These are phyloP conservation scores for Ophiostoma sp. DNA, from an alignment of 2,329 filamentous ascomycete genomes.

Conservation along the genomic window DNA sequence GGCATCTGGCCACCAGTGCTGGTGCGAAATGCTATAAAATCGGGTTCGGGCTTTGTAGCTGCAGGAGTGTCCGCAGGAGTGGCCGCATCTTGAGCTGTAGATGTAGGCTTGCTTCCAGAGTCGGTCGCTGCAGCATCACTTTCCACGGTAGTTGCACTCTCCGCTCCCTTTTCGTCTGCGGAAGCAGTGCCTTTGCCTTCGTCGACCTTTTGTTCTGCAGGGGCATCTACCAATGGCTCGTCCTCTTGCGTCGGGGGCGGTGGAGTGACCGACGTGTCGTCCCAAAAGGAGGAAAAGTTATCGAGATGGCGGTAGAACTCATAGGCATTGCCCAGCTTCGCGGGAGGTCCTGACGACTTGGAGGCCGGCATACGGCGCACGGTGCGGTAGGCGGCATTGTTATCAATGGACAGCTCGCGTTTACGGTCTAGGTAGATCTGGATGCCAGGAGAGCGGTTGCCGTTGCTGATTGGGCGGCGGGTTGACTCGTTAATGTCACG, in stretches of 20 bases:
- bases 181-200: neutral
- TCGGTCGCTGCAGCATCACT: neutral
- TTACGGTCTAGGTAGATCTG: constrained; percentile 55
- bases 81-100: neutral
- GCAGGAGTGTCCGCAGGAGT: neutral
- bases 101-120: neutral
- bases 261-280: constrained; percentile 47
- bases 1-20: constrained; percentile 53
- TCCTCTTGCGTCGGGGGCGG: constrained; percentile 28
- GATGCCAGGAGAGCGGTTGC: constrained; percentile 52
- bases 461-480: constrained; percentile 47
- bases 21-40: constrained; percentile 38
- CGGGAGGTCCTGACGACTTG: constrained; percentile 45
- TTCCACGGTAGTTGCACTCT: neutral
- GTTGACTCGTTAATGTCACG: constrained; percentile 46
- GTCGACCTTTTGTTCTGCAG: neutral
- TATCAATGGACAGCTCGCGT: constrained; percentile 51
- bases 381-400: constrained; percentile 56
- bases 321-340: constrained; percentile 57
- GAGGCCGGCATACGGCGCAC: constrained; percentile 51
- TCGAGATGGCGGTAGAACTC: constrained; percentile 63
- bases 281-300: constrained; percentile 55
- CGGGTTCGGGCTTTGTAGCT: neutral
- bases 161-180: constrained; percentile 8
- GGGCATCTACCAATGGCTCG: neutral